Evolutionary conservation across 2,329 filamentous ascomycete genomes (phyloP).

Genomic region (Sphaerulina populicola): DNA sequence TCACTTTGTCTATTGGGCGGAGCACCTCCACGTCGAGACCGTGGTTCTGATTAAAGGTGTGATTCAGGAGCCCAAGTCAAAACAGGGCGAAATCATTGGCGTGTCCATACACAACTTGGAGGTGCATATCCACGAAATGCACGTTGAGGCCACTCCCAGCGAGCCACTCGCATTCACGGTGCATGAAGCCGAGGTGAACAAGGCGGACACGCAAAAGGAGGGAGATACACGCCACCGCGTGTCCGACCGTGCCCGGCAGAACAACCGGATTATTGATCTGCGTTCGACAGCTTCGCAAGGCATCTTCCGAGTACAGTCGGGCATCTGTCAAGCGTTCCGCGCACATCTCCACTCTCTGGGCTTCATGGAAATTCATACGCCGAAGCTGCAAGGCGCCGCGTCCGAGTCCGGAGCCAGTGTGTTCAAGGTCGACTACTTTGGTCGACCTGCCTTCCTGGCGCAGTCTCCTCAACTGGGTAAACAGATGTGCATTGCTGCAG

Average conservation of each 20-base stretch:
- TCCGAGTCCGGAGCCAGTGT: constrained; percentile 88
- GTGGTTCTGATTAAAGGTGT: constrained; percentile 68
- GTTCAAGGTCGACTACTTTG: constrained; percentile 89
- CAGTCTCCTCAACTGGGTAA: constrained; percentile 89
- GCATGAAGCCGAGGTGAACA: constrained; percentile 59
- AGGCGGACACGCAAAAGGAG: constrained; percentile 49
- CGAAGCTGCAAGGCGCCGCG: constrained; percentile 80
- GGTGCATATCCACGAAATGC: constrained; percentile 58
- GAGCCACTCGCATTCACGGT: constrained; percentile 61
- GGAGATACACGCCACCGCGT: constrained; percentile 53
- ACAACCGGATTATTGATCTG: constrained; percentile 73
- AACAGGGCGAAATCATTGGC: constrained; percentile 60
- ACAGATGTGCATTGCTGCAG: constrained; percentile 83
- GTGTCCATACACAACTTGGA: constrained; percentile 70
- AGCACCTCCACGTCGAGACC: constrained; percentile 69
- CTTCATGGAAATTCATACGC: constrained; percentile 90
- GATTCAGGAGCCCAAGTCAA: constrained; percentile 60
- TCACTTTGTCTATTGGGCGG: constrained; percentile 78
- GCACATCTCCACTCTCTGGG: constrained; percentile 62
- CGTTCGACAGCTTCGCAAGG: constrained; percentile 79
- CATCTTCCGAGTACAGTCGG: constrained; percentile 79
- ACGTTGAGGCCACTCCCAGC: constrained; percentile 53
- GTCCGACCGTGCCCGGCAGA: constrained; percentile 63
- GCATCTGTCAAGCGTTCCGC: constrained; percentile 72
- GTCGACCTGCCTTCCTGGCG: constrained; percentile 73